Evolutionary conservation across 2,329 filamentous ascomycete genomes (phyloP), one percentile per base, ranked within the genome.

Genomic region (Penicillium sclerotiorum): DNA sequence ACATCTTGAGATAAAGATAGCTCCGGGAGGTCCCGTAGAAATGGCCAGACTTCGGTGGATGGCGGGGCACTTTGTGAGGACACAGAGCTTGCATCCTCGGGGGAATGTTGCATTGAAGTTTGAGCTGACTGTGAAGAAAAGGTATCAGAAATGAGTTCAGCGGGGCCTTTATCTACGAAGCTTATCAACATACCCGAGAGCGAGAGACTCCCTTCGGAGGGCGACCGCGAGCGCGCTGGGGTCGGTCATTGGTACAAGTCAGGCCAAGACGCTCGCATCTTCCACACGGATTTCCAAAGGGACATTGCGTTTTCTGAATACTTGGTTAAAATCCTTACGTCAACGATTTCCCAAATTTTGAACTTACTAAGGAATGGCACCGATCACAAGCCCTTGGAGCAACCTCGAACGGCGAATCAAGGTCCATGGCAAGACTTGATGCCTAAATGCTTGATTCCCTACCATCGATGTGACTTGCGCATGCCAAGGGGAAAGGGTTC

Each of bases 301-400:
- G 13, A 23, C 36, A 38, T 38, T 38, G 36, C 5, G 36, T 38
- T 38, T 38, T 38, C 36, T 38, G n/a, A n/a, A n/a, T n/a, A n/a
- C n/a, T n/a, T n/a, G n/a, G n/a, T n/a, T n/a, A n/a, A n/a, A n/a
- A n/a, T n/a, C n/a, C n/a, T n/a, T n/a, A n/a, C n/a, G n/a, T n/a
- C n/a, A n/a, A n/a, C n/a, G n/a, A n/a, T n/a, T n/a, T n/a, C n/a
- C n/a, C n/a, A n/a, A n/a, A n/a, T n/a, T n/a, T n/a, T 13, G 12
- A 38, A 12, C 21, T 38, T 23, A 38, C 18, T 23, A 23, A 21
- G 15, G 36, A 38, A 21, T 38, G 36, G 13, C 20, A 38, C 12
- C 36, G 36, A 17, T 38, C 36, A 15, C 36, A 38, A 4, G 36
- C 36, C 20, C 36, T 21, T 21, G 36, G 20, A 22, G 36, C 8